These are phyloP conservation scores for Penicillium sp. DNA, from an alignment of 2,329 filamentous ascomycete species.

Conservation along the genomic window DNA sequence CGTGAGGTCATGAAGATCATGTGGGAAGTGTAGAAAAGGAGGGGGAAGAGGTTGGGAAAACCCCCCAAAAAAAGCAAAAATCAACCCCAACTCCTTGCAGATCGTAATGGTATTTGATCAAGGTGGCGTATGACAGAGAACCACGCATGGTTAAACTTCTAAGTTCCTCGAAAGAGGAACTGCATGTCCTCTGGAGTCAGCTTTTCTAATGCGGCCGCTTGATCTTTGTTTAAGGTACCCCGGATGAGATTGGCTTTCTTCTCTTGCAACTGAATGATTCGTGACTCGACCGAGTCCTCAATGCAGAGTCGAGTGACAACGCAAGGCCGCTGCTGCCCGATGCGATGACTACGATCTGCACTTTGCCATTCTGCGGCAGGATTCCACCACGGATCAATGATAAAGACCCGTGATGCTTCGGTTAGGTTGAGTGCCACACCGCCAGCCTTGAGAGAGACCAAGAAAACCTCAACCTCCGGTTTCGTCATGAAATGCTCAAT, in stretches of 20 bases:
- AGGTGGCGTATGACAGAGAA: neutral
- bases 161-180: slow-evolving; percentile 84
- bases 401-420: slow-evolving; percentile 91
- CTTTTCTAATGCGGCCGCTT: slow-evolving; percentile 79
- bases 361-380: slow-evolving; percentile 99
- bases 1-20: neutral
- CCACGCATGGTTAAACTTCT: slow-evolving; percentile 14
- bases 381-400: slow-evolving; percentile 99
- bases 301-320: slow-evolving; percentile 93
- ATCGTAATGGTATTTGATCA: neutral
- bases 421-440: slow-evolving; percentile 94
- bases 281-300: slow-evolving; percentile 92
- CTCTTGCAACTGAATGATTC: slow-evolving; percentile 93
- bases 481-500: slow-evolving; percentile 98
- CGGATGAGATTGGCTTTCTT: slow-evolving; percentile 99
- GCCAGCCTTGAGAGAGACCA: slow-evolving; percentile 93
- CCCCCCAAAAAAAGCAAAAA: neutral
- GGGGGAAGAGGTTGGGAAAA: neutral
- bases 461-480: slow-evolving; percentile 87
- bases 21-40: neutral
- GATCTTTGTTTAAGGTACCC: slow-evolving; percentile 91
- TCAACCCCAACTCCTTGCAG: neutral
- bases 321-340: slow-evolving; percentile 90
- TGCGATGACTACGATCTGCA: slow-evolving; percentile 89
- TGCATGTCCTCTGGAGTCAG: slow-evolving; percentile 89